Percentiles rank a stretch among this genome's conserved stretches.
Evolutionary conservation across 1,139 yeast species (phyloP).

Genomic region (Geotrichum australiense): DNA sequence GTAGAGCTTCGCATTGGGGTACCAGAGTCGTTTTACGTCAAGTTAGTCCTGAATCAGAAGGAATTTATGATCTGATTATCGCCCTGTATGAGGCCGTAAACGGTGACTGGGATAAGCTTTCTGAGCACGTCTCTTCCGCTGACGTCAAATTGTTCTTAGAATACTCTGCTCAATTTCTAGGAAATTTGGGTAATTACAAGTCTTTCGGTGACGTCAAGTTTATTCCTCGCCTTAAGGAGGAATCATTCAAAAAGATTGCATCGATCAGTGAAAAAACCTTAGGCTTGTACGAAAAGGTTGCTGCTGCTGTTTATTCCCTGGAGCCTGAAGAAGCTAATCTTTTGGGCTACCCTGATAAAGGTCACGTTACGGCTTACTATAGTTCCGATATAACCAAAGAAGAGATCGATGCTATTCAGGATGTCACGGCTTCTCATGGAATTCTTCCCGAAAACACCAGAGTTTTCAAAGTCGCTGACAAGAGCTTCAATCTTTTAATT

Average conservation of each 20-base stretch:
- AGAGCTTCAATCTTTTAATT: constrained; percentile 27
- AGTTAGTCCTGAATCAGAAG: constrained; percentile 78
- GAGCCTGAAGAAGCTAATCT: constrained; percentile 42
- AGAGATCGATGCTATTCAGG: constrained; percentile 62
- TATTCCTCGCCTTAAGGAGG: constrained; percentile 52
- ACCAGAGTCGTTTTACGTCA: constrained; percentile 72
- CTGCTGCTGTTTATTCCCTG: constrained; percentile 47
- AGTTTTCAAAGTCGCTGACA: constrained; percentile 37
- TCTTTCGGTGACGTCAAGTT: constrained; percentile 86
- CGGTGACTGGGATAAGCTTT: constrained; percentile 45
- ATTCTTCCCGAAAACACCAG: constrained; percentile 82
- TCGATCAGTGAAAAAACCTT: constrained; percentile 36
- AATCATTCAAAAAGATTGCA: constrained; percentile 45
- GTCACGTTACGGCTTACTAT: constrained; percentile 71
- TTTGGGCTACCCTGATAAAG: constrained; percentile 73
- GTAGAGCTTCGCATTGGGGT: constrained; percentile 72
- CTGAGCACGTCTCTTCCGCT: constrained; percentile 19
- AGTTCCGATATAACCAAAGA: constrained; percentile 46
- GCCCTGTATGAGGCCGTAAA: constrained; percentile 46
- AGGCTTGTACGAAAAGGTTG: constrained; percentile 41
- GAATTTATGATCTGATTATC: constrained; percentile 61
- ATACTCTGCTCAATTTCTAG: constrained; percentile 71
- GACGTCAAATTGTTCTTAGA: constrained; percentile 49
- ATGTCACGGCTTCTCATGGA: constrained; percentile 52
- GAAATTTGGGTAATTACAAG: constrained; percentile 80